Evolutionary conservation across 2,329 filamentous ascomycete genomes (phyloP).

Genomic region (Aspergillus puulaauensis): DNA sequence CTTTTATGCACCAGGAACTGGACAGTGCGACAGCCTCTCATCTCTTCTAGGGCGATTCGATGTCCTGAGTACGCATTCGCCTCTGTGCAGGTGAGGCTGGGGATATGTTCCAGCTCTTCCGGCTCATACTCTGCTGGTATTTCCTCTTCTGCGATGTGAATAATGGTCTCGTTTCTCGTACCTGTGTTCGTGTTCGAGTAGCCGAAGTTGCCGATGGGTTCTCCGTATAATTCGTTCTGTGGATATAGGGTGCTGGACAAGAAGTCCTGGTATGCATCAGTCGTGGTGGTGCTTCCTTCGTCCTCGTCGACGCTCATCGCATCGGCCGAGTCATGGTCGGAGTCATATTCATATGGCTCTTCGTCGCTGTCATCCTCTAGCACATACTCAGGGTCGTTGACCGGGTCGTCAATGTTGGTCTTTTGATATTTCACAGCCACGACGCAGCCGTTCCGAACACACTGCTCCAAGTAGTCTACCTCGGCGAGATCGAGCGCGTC

Average conservation of each 20-base stretch:
- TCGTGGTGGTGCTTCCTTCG: background rate
- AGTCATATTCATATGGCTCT: background rate
- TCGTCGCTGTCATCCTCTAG: background rate
- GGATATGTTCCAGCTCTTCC: background rate
- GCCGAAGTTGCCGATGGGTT: background rate
- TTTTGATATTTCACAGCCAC: background rate
- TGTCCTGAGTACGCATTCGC: background rate
- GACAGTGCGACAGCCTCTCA: slow-evolving; percentile 15
- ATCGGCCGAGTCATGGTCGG: background rate
- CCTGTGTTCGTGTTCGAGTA: background rate
- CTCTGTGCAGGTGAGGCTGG: background rate
- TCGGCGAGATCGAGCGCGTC: no score
- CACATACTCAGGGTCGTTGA: background rate
- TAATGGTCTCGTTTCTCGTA: background rate
- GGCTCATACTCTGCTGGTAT: background rate
- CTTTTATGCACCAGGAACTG: slow-evolving; percentile 16
- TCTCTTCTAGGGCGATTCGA: slow-evolving; percentile 15
- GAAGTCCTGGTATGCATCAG: background rate
- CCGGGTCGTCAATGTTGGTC: background rate
- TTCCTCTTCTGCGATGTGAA: background rate
- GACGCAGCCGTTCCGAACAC: background rate
- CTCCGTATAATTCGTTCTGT: background rate
- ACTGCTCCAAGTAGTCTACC: no score
- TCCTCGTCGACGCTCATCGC: background rate
- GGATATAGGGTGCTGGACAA: background rate